These are phyloP conservation scores for Penicillium aurantiogriseum DNA, from an alignment of 2,329 filamentous ascomycete genomes.

Conservation along the genomic window DNA sequence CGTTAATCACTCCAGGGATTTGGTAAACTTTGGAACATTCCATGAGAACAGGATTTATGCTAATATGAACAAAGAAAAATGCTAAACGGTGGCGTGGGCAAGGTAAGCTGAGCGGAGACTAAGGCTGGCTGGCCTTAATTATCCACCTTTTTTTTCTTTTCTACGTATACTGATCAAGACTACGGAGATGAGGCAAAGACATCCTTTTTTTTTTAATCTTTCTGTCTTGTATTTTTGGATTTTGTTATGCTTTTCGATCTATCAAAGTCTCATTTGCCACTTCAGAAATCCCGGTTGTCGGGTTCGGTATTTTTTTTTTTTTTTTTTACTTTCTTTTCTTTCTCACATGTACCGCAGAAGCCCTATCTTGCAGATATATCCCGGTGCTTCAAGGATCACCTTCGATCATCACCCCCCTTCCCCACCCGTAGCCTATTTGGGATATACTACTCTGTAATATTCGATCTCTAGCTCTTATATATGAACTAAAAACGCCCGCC, in stretches of 20 bases:
- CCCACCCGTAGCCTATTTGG: not conserved
- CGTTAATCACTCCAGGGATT: not conserved
- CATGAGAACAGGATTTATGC: not conserved
- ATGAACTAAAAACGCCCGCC: not conserved
- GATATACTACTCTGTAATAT: not conserved
- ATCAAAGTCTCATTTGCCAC: constrained; percentile 8
- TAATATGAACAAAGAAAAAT: not conserved
- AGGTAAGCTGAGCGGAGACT: not conserved
- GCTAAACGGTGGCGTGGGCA: not conserved
- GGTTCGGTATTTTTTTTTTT: not conserved
- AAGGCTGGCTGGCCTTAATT: constrained; percentile 5
- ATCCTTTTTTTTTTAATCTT: not conserved
- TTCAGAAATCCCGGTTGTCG: not conserved
- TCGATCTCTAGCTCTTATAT: not conserved
- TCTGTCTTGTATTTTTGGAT: not conserved
- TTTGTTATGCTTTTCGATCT: constrained; percentile 17
- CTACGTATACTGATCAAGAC: too few relatives aligned
- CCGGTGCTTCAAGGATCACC: not conserved
- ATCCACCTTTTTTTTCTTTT: not conserved
- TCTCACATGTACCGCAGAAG: not conserved
- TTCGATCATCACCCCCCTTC: not conserved
- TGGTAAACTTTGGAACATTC: not conserved
- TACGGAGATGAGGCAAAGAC: not conserved
- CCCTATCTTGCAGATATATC: constrained; percentile 1
- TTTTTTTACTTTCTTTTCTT: not conserved